phyloP scores from a whole-genome alignment of 2,329 filamentous ascomycete genomes.

The Trichoderma lentiforme region DNA sequence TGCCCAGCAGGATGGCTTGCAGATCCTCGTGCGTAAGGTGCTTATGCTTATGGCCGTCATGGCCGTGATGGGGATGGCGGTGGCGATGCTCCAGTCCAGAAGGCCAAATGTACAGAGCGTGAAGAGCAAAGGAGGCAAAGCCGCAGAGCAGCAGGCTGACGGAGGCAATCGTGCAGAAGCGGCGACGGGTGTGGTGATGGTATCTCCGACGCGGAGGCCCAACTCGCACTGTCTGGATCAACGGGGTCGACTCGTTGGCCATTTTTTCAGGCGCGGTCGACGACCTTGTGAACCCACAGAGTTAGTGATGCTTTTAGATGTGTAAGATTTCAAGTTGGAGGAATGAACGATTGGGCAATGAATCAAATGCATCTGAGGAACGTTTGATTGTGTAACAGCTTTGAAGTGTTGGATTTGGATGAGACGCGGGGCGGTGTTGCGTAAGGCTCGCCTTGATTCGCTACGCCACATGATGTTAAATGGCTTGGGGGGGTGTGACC shows the following conservation, averaged over 20 bases:
- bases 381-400: background rate
- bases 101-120: slow-evolving; percentile 43
- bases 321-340: background rate
- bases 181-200: slow-evolving; percentile 57
- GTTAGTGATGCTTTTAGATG: background rate
- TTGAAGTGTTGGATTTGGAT: background rate
- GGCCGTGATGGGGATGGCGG: slow-evolving; percentile 22
- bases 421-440: slow-evolving; percentile 12
- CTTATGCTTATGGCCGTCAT: slow-evolving; percentile 28
- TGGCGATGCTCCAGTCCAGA: slow-evolving; percentile 27
- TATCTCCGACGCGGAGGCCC: slow-evolving; percentile 53
- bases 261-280: slow-evolving; percentile 30
- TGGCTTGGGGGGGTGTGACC: background rate
- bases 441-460: slow-evolving; percentile 8
- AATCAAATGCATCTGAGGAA: background rate
- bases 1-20: slow-evolving; percentile 55
- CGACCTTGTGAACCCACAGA: slow-evolving; percentile 17
- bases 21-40: slow-evolving; percentile 46
- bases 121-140: slow-evolving; percentile 48
- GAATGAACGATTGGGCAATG: background rate
- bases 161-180: slow-evolving; percentile 62
- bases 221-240: slow-evolving; percentile 62
- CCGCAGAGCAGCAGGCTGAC: slow-evolving; percentile 52
- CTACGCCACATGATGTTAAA: background rate
- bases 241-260: slow-evolving; percentile 58